A percentile compares a stretch with the other conserved stretches of the same genome.
These are phyloP conservation scores for Venturia asperata DNA, from an alignment of 2,329 filamentous ascomycete species.

Conservation along the genomic window DNA sequence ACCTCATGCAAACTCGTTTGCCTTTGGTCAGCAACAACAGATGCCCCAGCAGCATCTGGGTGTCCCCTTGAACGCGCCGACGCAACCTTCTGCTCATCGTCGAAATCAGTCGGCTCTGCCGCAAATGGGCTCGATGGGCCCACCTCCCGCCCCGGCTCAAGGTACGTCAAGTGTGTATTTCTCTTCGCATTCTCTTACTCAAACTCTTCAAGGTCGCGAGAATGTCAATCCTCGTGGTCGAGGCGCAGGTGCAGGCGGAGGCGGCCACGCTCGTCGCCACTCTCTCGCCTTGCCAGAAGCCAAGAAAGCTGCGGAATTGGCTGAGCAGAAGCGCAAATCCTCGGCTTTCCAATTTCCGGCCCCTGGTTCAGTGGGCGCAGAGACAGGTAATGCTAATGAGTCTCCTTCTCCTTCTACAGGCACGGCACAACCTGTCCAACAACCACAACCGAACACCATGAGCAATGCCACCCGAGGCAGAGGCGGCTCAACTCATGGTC, in stretches of 20 bases:
- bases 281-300: slow-evolving; percentile 91
- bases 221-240: slow-evolving; percentile 64
- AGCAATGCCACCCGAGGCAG: slow-evolving; percentile 34
- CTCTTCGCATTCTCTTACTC: slow-evolving; percentile 7
- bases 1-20: slow-evolving; percentile 71
- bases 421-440: slow-evolving; percentile 47
- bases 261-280: slow-evolving; percentile 87
- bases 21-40: slow-evolving; percentile 74
- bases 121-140: slow-evolving; percentile 74
- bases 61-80: slow-evolving; percentile 66
- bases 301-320: slow-evolving; percentile 93
- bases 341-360: slow-evolving; percentile 92
- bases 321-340: slow-evolving; percentile 92
- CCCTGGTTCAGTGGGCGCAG: slow-evolving; percentile 54
- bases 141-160: slow-evolving; percentile 86
- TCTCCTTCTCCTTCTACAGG: slow-evolving; percentile 34
- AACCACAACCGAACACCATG: slow-evolving; percentile 24
- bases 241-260: slow-evolving; percentile 58
- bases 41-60: slow-evolving; percentile 58
- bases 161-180: slow-evolving; percentile 69
- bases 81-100: slow-evolving; percentile 78
- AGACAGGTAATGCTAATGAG: slow-evolving; percentile 17
- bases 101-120: slow-evolving; percentile 97
- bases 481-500: slow-evolving; percentile 50
- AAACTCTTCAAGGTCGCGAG: slow-evolving; percentile 53